phyloP scores from a whole-genome alignment of 192 early-diverging fungal genomes.

The Mortierella antarctica region DNA sequence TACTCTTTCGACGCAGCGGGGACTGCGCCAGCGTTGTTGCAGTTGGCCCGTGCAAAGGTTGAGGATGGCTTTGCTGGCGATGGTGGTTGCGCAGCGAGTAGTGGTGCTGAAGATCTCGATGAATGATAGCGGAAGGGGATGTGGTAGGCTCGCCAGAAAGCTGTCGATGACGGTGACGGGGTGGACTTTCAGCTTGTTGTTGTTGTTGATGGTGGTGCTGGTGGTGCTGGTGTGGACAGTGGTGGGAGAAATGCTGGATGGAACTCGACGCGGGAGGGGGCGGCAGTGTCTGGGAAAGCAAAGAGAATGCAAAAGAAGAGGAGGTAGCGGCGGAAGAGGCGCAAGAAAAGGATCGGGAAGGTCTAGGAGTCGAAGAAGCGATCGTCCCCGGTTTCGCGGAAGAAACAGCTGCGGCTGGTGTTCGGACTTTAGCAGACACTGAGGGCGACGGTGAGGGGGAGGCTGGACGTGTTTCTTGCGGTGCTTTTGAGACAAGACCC shows the following conservation, averaged over 20 bases:
- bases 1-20: constrained; percentile 2
- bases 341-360: not conserved
- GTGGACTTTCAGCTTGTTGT: too few relatives aligned
- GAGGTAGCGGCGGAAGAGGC: not conserved
- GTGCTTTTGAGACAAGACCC: too few relatives aligned
- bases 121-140: not conserved
- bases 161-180: constrained; percentile 11
- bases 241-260: too few relatives aligned
- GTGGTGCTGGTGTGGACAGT: too few relatives aligned
- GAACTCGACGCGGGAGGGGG: too few relatives aligned
- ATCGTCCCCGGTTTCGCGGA: not conserved
- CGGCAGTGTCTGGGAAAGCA: too few relatives aligned
- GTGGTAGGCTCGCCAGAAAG: constrained; percentile 4
- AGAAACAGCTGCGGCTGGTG: not conserved
- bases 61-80: constrained; percentile 21
- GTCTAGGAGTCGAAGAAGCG: not conserved
- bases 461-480: not conserved
- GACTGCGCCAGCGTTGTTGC: constrained; percentile 18
- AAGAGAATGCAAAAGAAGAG: not conserved
- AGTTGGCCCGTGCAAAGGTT: constrained; percentile 9
- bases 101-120: too few relatives aligned
- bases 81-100: not conserved
- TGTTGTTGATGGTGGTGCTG: too few relatives aligned
- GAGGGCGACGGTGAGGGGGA: not conserved
- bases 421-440: not conserved